phyloP scores from a whole-genome alignment of 2,329 filamentous ascomycete genomes.

The Stagonosporopsis cucurbitacearum region DNA sequence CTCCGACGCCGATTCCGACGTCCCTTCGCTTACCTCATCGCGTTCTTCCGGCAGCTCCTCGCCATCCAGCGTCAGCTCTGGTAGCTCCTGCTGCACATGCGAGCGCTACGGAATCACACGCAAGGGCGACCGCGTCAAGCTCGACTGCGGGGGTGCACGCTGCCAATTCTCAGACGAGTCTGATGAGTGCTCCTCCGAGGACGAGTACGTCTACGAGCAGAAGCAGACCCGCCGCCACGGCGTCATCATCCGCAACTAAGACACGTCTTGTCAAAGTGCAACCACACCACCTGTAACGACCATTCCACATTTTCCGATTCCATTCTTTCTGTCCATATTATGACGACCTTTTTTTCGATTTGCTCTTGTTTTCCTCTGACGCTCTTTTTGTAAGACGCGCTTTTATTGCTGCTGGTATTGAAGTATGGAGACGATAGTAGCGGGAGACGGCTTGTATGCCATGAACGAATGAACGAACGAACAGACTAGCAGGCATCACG shows the following conservation, averaged over 20 bases:
- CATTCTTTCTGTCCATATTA: constrained; percentile 41
- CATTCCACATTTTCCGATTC: constrained; percentile 17
- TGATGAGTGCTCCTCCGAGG: constrained; percentile 73
- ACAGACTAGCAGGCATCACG: constrained; percentile 16
- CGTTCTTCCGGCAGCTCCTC: constrained; percentile 73
- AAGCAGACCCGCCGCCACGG: constrained; percentile 57
- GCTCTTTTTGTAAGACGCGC: constrained; percentile 18
- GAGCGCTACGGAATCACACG: constrained; percentile 97
- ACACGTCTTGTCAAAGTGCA: constrained; percentile 3
- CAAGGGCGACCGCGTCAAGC: constrained; percentile 89
- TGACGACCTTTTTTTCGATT: constrained; percentile 29
- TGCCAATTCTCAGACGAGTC: constrained; percentile 81
- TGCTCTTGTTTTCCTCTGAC: constrained; percentile 16
- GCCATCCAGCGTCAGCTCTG: constrained; percentile 68
- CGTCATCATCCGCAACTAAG: constrained; percentile 52
- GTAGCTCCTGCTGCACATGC: constrained; percentile 76
- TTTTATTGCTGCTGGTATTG: constrained; percentile 21
- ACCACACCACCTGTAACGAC: constrained; percentile 18
- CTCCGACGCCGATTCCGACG: constrained; percentile 70
- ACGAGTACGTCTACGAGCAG: constrained; percentile 62
- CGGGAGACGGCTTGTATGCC: constrained; percentile 16
- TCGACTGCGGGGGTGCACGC: constrained; percentile 89
- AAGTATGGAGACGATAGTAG: constrained; percentile 10
- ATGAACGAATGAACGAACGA: neutral
- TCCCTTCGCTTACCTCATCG: constrained; percentile 67